These are phyloP conservation scores for Kurtzmaniella fragi DNA, from an alignment of 805 yeast genomes.

Conservation along the genomic window DNA sequence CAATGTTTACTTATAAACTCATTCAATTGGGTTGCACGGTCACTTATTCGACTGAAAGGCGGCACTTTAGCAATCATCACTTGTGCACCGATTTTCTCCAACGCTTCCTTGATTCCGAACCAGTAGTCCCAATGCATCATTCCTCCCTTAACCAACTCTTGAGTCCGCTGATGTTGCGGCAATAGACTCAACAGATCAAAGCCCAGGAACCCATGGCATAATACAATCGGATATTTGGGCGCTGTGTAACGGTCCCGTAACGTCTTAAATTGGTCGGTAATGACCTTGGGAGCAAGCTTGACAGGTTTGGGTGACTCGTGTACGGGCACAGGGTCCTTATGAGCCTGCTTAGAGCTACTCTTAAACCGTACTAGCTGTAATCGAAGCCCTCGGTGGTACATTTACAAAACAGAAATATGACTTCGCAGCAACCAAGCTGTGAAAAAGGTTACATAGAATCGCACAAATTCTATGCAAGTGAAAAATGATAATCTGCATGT, in stretches of 20 bases:
- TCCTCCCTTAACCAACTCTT: constrained; percentile 15
- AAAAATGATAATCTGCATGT: too few species aligned
- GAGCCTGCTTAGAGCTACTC: background rate
- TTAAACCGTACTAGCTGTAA: background rate
- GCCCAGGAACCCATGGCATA: constrained; percentile 87
- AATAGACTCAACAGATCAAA: constrained; percentile 47
- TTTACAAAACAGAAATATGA: too few species aligned
- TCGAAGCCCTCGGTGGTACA: background rate
- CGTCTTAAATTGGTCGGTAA: constrained; percentile 23
- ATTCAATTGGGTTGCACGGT: constrained; percentile 58
- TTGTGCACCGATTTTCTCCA: constrained; percentile 57
- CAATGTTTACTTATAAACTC: constrained; percentile 38
- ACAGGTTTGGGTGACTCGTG: background rate
- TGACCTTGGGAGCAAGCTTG: constrained; percentile 7
- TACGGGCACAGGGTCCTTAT: background rate
- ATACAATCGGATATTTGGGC: constrained; percentile 68
- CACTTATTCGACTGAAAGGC: constrained; percentile 70
- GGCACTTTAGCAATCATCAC: constrained; percentile 77
- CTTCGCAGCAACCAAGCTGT: too few species aligned
- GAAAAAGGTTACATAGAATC: too few species aligned
- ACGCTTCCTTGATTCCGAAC: constrained; percentile 67
- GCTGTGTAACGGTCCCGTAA: constrained; percentile 42
- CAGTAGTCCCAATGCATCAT: constrained; percentile 63
- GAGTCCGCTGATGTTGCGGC: constrained; percentile 11
- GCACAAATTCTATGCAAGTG: too few species aligned